phyloP scores from a whole-genome alignment of 306 rosid species.

The Dryas drummondii region DNA sequence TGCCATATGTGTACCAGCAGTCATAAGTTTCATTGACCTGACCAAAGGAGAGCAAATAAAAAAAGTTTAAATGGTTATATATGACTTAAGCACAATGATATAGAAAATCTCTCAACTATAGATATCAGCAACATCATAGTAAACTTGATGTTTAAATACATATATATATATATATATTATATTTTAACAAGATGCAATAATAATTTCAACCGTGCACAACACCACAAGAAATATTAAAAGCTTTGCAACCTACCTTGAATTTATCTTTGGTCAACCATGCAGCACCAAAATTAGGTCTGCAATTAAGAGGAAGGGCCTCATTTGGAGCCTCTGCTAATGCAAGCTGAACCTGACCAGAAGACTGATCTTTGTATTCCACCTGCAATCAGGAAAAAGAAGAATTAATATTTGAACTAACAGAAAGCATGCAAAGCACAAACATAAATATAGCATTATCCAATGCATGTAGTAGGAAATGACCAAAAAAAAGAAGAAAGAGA shows the following conservation, averaged over 20 bases:
- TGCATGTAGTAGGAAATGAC: neutral
- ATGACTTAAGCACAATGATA: neutral
- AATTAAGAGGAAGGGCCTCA: constrained; percentile 93
- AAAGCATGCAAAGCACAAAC: neutral
- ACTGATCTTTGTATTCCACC: constrained; percentile 82
- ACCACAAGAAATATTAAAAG: constrained; percentile 12
- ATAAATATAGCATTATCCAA: neutral
- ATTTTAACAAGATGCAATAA: constrained; percentile 1
- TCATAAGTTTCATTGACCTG: constrained; percentile 82
- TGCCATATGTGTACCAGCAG: constrained; percentile 87
- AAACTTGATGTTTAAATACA: neutral
- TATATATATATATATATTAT: neutral
- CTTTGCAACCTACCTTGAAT: constrained; percentile 63
- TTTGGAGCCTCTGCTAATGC: constrained; percentile 91
- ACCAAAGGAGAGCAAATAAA: constrained; percentile 28
- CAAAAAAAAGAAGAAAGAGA: neutral
- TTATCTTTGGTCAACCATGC: constrained; percentile 86
- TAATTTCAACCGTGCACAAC: constrained; percentile 18
- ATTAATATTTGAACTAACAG: constrained; percentile 14
- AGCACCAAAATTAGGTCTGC: constrained; percentile 93
- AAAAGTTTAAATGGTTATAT: constrained; percentile 12
- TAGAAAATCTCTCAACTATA: neutral
- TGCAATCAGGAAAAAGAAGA: constrained; percentile 34
- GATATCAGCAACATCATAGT: constrained; percentile 7
- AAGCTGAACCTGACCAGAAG: constrained; percentile 62